A percentile compares a stretch with the other conserved stretches of the same genome.
Conservation (phyloP, 2,329 filamentous ascomycete species). For the Cercospora canescens region DNA sequence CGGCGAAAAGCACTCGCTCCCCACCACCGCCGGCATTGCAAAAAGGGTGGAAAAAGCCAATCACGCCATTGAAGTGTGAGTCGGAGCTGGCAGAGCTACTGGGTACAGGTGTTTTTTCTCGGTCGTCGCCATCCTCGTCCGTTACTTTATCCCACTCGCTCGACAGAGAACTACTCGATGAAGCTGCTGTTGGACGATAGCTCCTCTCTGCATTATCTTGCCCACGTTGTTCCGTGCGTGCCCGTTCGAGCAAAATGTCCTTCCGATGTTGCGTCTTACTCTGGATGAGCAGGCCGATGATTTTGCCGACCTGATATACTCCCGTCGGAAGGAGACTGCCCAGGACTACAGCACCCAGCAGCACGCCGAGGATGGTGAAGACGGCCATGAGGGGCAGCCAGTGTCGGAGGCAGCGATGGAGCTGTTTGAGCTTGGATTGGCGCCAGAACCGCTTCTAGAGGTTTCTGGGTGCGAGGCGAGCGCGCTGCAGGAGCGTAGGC, state of each 20-base stretch:
- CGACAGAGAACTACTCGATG: conserved; percentile 46
- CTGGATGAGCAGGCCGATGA: conserved; percentile 30
- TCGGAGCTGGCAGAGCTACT: conserved; percentile 48
- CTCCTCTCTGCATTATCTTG: background rate
- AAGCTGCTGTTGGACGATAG: conserved; percentile 14
- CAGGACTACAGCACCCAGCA: conserved; percentile 25
- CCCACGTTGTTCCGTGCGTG: conserved; percentile 25
- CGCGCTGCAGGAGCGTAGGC: background rate
- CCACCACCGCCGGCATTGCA: conserved; percentile 97
- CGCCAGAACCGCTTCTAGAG: conserved; percentile 5
- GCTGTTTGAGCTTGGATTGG: background rate
- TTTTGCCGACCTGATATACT: conserved; percentile 26
- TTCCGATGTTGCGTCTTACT: conserved; percentile 35
- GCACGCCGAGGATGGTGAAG: conserved; percentile 15
- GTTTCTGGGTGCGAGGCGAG: background rate
- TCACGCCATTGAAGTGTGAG: conserved; percentile 75
- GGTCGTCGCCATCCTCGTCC: conserved; percentile 38
- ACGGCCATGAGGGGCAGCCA: conserved; percentile 3
- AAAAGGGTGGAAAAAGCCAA: conserved; percentile 98
- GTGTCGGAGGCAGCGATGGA: background rate
- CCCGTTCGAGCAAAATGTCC: conserved; percentile 33
- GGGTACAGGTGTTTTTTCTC: conserved; percentile 35
- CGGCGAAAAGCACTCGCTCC: conserved; percentile 94
- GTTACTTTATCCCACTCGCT: conserved; percentile 73
- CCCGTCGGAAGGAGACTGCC: conserved; percentile 29